Evolutionary conservation across 208 protist species (phyloP), one percentile per base, ranked within the genome.

Genomic region (Leishmania major): DNA sequence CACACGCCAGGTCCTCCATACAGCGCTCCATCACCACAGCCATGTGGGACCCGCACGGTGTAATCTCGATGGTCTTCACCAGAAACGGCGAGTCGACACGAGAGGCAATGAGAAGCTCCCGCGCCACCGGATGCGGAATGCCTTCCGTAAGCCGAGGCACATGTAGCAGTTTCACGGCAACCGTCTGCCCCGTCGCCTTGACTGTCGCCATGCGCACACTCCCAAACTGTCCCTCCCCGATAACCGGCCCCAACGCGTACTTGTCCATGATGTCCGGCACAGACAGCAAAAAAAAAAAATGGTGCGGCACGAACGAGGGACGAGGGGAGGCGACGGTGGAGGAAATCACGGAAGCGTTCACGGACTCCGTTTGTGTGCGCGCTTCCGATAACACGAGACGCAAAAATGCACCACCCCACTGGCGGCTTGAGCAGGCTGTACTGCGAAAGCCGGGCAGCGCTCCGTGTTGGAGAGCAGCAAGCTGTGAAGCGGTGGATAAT

Each of bases 1-100:
- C 35, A 15, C 76, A 64, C 0, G 87, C 90, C 31, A 96, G 84
- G 79, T 96, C 92, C 28, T 84, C 87, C n/a, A 77, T 67, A 80
- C 92, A 96, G 28, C 88, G 85, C 82, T 98, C 93, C 92, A 96
- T 96, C 5, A 96, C 93, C 28, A 98, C 35, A 35, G 88, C 91
- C 66, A 98, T 81, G 69, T 86, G 89, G 0, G 83, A 89, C 22
- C 93, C 90, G 69, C 78, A 88, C 7, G 92, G 79, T 71, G 93
- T 84, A 43, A 96, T 84, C n/a, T 98, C 95, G 53, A 93, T 79
- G 4, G 88, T 92, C 4, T 77, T 78, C 43, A 97, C 88, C 25
- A 98, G 64, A 67, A 88, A 90, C 15, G 93, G 93, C 57, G 90
- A 91, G 7, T 81, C 72, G 10, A 96, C 78, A 4, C 86, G 80